Conservation (phyloP, 73 alveolate genomes). For the Urostyla sp. region DNA sequence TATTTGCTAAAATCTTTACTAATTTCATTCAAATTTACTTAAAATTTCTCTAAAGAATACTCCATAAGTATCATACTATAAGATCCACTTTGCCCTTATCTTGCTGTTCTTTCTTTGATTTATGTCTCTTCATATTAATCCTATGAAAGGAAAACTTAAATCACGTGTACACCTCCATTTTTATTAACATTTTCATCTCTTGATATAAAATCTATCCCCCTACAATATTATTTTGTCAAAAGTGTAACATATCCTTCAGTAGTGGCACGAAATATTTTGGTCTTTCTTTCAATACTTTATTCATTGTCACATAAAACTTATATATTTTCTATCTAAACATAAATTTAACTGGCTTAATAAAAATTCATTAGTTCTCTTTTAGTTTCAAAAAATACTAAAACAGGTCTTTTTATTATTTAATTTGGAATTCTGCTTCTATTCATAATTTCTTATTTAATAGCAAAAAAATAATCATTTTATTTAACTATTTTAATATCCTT, state of each 20-base stretch:
- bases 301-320: not conserved
- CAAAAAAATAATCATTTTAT: not conserved
- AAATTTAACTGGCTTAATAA: not conserved
- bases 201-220: slow-evolving; percentile 67
- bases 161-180: slow-evolving; percentile 68
- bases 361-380: not conserved
- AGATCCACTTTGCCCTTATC: slow-evolving; percentile 70
- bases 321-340: not conserved
- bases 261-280: not conserved
- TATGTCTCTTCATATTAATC: slow-evolving; percentile 57
- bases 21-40: not conserved
- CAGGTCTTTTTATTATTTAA: not conserved
- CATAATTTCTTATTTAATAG: not conserved
- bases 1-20: not conserved
- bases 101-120: slow-evolving; percentile 70
- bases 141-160: slow-evolving; percentile 57
- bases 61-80: slow-evolving; percentile 45
- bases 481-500: not conserved
- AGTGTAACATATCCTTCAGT: not conserved
- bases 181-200: slow-evolving; percentile 41
- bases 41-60: not conserved
- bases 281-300: not conserved
- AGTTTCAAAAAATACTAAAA: not conserved
- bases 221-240: slow-evolving; percentile 33
- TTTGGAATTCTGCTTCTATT: too few species aligned